phyloP scores from a whole-genome alignment of 2,329 filamentous ascomycete genomes.

The Apiospora saccharicola region DNA sequence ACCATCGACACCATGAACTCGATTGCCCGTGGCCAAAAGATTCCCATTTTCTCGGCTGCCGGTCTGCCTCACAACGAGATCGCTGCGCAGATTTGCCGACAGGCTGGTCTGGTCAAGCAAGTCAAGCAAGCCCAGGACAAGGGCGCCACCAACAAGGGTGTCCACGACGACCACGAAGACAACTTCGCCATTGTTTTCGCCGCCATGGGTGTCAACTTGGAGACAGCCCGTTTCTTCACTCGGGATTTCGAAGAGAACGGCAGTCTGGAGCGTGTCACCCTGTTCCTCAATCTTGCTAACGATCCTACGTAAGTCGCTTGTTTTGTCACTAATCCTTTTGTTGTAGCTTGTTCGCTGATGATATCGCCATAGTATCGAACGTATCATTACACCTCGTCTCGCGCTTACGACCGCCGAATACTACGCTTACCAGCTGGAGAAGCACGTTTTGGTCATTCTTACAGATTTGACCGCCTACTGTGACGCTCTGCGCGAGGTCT shows the following conservation, averaged over 20 bases:
- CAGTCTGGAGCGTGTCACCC: conserved; percentile 93
- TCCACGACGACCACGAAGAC: conserved; percentile 96
- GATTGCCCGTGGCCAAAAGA: conserved; percentile 98
- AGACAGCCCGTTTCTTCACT: conserved; percentile 98
- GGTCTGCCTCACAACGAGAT: conserved; percentile 99
- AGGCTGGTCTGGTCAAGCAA: conserved; percentile 87
- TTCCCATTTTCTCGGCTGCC: conserved; percentile 97
- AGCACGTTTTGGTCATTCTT: conserved; percentile 98
- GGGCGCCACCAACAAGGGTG: conserved; percentile 86
- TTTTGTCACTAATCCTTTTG: not conserved
- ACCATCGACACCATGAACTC: conserved; percentile 99
- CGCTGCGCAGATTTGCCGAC: conserved; percentile 97
- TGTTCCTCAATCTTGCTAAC: conserved; percentile 99
- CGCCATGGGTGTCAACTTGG: conserved; percentile 99
- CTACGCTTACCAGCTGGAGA: conserved; percentile 99
- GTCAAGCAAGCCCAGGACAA: conserved; percentile 69
- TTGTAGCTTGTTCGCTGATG: not conserved
- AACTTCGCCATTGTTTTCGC: conserved; percentile 99
- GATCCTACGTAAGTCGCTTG: conserved; percentile 82
- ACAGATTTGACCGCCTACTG: conserved; percentile 98
- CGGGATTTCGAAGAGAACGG: conserved; percentile 99
- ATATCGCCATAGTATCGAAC: conserved; percentile 76
- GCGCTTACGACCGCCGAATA: conserved; percentile 98
- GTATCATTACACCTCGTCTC: conserved; percentile 99
- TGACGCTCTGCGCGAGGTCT: conserved; percentile 98